Conservation (phyloP, 768 basidiomycete species). For the Rhodotorula toruloides region DNA sequence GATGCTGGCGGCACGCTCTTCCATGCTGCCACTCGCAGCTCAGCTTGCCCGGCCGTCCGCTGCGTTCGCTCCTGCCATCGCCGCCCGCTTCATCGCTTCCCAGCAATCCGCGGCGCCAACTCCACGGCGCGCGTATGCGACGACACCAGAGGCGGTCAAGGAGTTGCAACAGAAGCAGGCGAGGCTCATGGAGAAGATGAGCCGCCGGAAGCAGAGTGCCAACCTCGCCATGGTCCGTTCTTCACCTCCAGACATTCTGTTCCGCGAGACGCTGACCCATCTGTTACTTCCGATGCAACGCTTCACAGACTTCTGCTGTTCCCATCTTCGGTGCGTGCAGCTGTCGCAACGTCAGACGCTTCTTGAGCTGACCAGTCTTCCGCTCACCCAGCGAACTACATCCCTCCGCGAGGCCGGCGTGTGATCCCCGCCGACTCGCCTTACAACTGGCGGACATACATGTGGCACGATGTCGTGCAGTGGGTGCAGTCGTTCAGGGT, state of each 20-base stretch:
- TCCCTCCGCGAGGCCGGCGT: slow-evolving; percentile 23
- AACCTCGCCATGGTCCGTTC: slow-evolving; percentile 21
- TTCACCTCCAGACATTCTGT: not conserved
- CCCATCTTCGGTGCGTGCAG: slow-evolving; percentile 24
- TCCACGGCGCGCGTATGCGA: slow-evolving; percentile 7
- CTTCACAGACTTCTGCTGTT: slow-evolving; percentile 14
- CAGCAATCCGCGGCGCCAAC: not conserved
- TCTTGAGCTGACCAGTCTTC: not conserved
- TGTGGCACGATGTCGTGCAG: slow-evolving; percentile 4
- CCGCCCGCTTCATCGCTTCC: not conserved
- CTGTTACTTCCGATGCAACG: too few relatives aligned
- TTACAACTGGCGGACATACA: slow-evolving; percentile 1
- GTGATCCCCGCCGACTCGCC: slow-evolving; percentile 3
- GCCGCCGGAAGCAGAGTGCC: slow-evolving; percentile 38
- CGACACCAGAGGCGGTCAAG: not conserved
- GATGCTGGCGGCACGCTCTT: too few relatives aligned
- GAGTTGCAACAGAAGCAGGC: slow-evolving; percentile 30
- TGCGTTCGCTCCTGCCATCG: too few relatives aligned
- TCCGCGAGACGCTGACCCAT: not conserved
- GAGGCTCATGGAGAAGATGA: slow-evolving; percentile 33
- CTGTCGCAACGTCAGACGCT: not conserved
- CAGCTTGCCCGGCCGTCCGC: too few relatives aligned
- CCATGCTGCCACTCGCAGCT: too few relatives aligned
- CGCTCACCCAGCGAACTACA: slow-evolving; percentile 27
- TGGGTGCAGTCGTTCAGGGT: not conserved